These are phyloP conservation scores for Monosporascus ibericus DNA, from an alignment of 2,329 filamentous ascomycete genomes.

Conservation along the genomic window DNA sequence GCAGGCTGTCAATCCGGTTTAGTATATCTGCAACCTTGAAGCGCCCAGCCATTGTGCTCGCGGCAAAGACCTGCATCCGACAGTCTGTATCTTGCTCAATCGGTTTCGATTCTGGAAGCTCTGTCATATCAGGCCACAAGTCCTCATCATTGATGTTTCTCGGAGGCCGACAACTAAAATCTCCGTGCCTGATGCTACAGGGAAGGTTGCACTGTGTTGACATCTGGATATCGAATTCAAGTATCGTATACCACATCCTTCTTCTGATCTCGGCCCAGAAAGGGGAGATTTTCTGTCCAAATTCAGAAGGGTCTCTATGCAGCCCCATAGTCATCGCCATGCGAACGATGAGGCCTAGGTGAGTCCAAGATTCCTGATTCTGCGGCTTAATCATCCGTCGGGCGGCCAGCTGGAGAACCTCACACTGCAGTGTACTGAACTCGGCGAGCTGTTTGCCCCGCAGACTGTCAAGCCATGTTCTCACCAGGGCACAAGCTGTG, in stretches of 20 bases:
- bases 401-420: conserved; percentile 47
- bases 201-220: conserved; percentile 48
- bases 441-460: conserved; percentile 48
- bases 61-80: conserved; percentile 49
- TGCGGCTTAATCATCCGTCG: conserved; percentile 43
- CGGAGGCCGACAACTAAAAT: conserved; percentile 47
- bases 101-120: conserved; percentile 42
- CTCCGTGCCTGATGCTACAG: conserved; percentile 43
- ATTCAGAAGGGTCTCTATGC: conserved; percentile 51
- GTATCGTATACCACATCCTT: conserved; percentile 50
- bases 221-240: conserved; percentile 51
- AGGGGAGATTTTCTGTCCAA: conserved; percentile 39
- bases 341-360: conserved; percentile 48
- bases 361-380: conserved; percentile 47
- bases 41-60: conserved; percentile 42
- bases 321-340: conserved; percentile 56
- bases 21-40: conserved; percentile 45
- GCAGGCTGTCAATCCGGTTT: conserved; percentile 44
- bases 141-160: conserved; percentile 48
- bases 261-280: conserved; percentile 49
- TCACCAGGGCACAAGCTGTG: conserved; percentile 49
- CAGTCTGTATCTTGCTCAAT: conserved; percentile 47
- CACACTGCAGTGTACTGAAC: conserved; percentile 46
- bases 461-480: conserved; percentile 46
- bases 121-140: conserved; percentile 39